Evolutionary conservation across 2,329 filamentous ascomycete species (phyloP), one percentile per base, ranked within the genome.

Genomic region (Fusarium dlaminii): DNA sequence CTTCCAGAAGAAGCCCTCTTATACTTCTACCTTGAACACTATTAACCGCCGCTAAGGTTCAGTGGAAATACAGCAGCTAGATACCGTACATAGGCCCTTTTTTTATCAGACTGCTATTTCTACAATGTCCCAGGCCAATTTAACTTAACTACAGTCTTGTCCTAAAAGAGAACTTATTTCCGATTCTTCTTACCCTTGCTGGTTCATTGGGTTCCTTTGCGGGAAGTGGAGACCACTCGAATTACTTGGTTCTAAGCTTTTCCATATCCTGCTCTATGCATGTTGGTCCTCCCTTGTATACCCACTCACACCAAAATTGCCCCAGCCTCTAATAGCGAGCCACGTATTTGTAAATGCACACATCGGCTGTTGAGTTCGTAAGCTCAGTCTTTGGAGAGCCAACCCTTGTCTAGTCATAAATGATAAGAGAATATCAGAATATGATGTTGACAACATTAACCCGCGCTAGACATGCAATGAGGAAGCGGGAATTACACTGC

Each of bases 1-100:
- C 65, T 68, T 42, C 22, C 57, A 68, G n/a, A 68, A 68, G 63
- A 68, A 68, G 65, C 65, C 65, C 2, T 52, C 43, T 8, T 68
- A 68, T 24, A 52, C 63, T 22, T 68, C 65, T 27, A n/a, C 45
- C n/a, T 22, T 67, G 22, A 68, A 67, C 27, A 68, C 65, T 6
- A 67, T 68, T 1, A 34, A 49, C 34, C 24, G 34, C 20, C 34
- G 51, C 15, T 63, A 59, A 58, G 24, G 8, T 17, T 36, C 18
- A 29, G 30, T 36, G 18, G n/a, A 36, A 43, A 43, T 29, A 40
- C 11, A 39, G 34, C 34, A 40, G 51, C 24, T 39, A n/a, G 24
- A 55, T n/a, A 36, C 49, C 5, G 34, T 39, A 54, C 32, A 54
- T 39, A 54, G 18, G 6, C 14, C 24, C 8, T 29, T 13, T 29